phyloP scores from a whole-genome alignment of 129 eudicot genomes.

The Flaveria linearis region DNA sequence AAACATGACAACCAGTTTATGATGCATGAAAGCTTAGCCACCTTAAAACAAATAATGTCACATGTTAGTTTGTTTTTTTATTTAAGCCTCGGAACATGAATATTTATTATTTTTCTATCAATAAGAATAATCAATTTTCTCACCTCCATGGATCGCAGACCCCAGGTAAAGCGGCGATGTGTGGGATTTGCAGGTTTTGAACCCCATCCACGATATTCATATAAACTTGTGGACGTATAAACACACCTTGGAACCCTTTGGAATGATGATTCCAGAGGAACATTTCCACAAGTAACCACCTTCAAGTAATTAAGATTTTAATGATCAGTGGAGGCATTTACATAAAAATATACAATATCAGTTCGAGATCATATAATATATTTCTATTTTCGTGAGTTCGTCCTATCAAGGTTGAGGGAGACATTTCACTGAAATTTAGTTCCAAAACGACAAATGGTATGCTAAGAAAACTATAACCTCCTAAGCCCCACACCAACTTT shows the following conservation, averaged over 20 bases:
- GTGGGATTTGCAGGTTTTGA: constrained; percentile 70
- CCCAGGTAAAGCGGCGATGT: constrained; percentile 72
- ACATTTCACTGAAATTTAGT: not conserved
- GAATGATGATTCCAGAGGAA: constrained; percentile 73
- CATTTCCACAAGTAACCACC: constrained; percentile 79
- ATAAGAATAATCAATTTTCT: constrained; percentile 12
- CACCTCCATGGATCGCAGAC: constrained; percentile 71
- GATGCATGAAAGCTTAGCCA: constrained; percentile 1
- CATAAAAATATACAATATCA: not conserved
- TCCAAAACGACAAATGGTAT: not conserved
- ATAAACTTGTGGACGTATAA: constrained; percentile 70
- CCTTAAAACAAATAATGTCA: not conserved
- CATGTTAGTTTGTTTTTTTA: not conserved
- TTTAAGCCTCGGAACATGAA: not conserved
- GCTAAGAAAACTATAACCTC: not conserved
- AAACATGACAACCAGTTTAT: constrained; percentile 9
- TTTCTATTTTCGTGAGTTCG: not conserved
- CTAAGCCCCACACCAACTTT: not conserved
- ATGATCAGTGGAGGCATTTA: not conserved
- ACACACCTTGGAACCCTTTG: constrained; percentile 68
- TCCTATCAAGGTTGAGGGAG: not conserved
- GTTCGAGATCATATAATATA: not conserved
- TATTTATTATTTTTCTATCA: not conserved
- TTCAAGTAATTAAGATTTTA: constrained; percentile 31
- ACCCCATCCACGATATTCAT: constrained; percentile 71